Evolutionary conservation across 164 flowering plant species (phyloP), one percentile per base, ranked within the genome.

Genomic region (Vitis labrusca): DNA sequence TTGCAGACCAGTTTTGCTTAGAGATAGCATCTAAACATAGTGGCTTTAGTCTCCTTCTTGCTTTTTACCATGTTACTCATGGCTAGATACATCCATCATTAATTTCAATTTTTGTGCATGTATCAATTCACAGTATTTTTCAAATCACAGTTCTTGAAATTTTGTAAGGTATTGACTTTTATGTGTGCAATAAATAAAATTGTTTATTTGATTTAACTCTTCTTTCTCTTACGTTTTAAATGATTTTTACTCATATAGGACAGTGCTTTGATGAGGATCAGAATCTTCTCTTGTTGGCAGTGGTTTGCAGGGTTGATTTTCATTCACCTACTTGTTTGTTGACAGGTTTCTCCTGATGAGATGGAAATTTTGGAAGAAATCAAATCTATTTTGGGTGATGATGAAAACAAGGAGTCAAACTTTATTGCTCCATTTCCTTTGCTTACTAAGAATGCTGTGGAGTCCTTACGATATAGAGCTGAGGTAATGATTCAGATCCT

Each of bases 381-480:
- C 59, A 89, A 90, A 84, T 76, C 90, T 54, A 65, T 84, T 66
- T 62, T 95, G 56, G 90, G 90, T n/a, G 92, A 84, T 62, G 80
- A 79, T 59, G 91, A 72, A 15, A 77, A 67, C 67, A 65, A 79
- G 62, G 94, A 82, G 10, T 62, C 85, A 11, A 80, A 74, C 32
- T 80, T 75, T 67, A 84, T 96, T 71, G 82, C 90, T 63, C 95
- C 89, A 53, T 93, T 90, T 80, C 97, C 97, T 68, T 85, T 90
- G 65, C 89, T 91, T 12, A 76, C 89, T 12, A 82, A 88, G 68
- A 88, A 83, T 85, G 97, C 99, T 5, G 98, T 93, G 73, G 99
- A 96, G 77, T 88, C 92, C 44, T 85, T 96, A 72, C 83, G 99
- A 47, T 96, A 96, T 70, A 85, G 99, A 83, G 95, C 91, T 75